phyloP scores from a whole-genome alignment of 2,329 filamentous ascomycete genomes.

The Aureobasidium lini region DNA sequence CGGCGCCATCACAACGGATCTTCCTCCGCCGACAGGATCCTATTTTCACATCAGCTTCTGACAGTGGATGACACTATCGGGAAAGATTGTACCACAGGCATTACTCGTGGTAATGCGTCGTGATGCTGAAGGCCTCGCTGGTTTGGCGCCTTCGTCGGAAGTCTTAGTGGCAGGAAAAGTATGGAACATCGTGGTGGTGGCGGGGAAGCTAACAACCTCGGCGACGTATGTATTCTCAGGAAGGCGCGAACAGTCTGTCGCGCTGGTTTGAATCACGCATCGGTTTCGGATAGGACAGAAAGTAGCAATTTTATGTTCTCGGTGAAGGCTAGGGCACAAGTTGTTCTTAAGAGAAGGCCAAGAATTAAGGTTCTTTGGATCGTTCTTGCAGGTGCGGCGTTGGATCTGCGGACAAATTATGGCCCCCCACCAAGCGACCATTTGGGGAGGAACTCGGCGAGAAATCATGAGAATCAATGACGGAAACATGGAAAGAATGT shows the following conservation, averaged over 20 bases:
- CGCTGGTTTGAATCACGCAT: neutral
- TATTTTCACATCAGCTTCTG: neutral
- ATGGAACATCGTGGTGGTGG: constrained; percentile 33
- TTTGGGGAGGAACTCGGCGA: too few relatives aligned
- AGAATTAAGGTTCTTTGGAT: neutral
- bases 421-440: neutral
- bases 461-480: too few relatives aligned
- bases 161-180: constrained; percentile 35
- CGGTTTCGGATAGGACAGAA: neutral
- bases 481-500: too few relatives aligned
- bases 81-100: constrained; percentile 55
- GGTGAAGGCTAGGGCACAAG: neutral
- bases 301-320: neutral
- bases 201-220: neutral
- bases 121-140: constrained; percentile 30
- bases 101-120: constrained; percentile 44
- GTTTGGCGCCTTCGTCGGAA: constrained; percentile 24
- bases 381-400: neutral
- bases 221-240: neutral
- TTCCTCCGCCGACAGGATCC: constrained; percentile 63
- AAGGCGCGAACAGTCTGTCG: neutral
- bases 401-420: neutral
- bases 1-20: constrained; percentile 74
- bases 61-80: too few relatives aligned
- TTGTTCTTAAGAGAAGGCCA: neutral